Base-by-base conservation (phyloP, 306 rosid species). In the Rosa lucieae region DNA sequence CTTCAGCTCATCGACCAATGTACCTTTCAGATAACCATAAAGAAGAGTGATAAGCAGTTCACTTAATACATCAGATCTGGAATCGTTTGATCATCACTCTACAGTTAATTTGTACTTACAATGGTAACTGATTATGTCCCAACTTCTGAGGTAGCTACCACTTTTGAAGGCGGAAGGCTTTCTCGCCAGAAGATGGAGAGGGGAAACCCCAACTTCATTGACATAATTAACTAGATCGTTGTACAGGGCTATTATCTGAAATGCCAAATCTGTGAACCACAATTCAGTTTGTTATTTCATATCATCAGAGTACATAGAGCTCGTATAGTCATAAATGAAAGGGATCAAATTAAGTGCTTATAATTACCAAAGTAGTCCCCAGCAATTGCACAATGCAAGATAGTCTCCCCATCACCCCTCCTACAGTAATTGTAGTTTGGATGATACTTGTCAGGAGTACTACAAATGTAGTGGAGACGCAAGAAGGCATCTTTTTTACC, bases 111-210 rank as follows among this genome's bases (percentile, higher is more conserved):
- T 10, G 8, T 26, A 77, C 86, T 74, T 76, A 83, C 92, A 71
- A 26, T 67, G 11, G 74, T 90, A 90, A 83, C 85, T 59, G 69
- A 85, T 13, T 8, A 1, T 62, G 52, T 69, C 55, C 55, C 43
- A 70, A 62, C 47, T 72, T 68, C 87, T 84, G 32, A 88, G 76
- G 52, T 76, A 84, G 59, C 83, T 39, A 4, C 92, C 89, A 88
- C 94, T 92, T 79, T 17, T 81, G 75, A 92, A 90, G 58, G 86
- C 84, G 14, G 85, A 78, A 67, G 94, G 87, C 76, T 87, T 89
- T 29, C 67, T 66, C 0, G 94, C 92, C 10, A 92, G 83, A 61
- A 80, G 20, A 83, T 92, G 94, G 35, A 92, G 92, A 15, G 94
- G 91, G 20, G 83, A n/a, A 8, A n/a, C 10, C 9, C 97, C 97